Evolutionary conservation across 768 basidiomycete species (phyloP).

Genomic region (Boletus coccyginus): DNA sequence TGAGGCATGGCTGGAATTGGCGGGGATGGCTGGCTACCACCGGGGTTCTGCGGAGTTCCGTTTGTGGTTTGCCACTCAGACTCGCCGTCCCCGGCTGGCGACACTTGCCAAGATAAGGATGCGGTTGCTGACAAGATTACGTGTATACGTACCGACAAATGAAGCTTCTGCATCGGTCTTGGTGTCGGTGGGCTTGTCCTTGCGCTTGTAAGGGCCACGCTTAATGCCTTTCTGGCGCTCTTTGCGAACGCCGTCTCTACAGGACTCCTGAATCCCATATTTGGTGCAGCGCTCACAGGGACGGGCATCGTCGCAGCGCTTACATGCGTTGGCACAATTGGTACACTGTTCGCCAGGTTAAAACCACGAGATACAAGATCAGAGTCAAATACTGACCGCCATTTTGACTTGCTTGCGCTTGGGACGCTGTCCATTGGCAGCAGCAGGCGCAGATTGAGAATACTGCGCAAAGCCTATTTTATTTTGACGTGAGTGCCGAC

Average conservation of each 20-base stretch:
- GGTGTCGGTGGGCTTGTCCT: slow-evolving; percentile 33
- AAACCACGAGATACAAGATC: background rate
- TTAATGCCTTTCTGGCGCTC: slow-evolving; percentile 63
- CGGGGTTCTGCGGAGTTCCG: slow-evolving; percentile 16
- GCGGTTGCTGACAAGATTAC: slow-evolving; percentile 2
- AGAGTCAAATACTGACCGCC: slow-evolving; percentile 40
- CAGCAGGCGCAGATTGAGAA: slow-evolving; percentile 21
- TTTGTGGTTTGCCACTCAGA: slow-evolving; percentile 32
- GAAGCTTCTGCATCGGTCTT: slow-evolving; percentile 19
- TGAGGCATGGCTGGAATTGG: slow-evolving; percentile 25
- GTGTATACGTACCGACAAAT: slow-evolving; percentile 16
- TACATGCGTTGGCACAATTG: slow-evolving; percentile 56
- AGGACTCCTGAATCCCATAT: slow-evolving; percentile 56
- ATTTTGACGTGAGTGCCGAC: slow-evolving; percentile 15
- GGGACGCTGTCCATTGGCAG: slow-evolving; percentile 26
- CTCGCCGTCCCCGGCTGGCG: slow-evolving; percentile 25
- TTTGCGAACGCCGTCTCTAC: slow-evolving; percentile 59
- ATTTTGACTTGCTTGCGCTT: slow-evolving; percentile 61
- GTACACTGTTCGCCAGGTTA: slow-evolving; percentile 40
- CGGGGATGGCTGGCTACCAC: slow-evolving; percentile 22
- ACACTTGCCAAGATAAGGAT: slow-evolving; percentile 15
- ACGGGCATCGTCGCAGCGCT: slow-evolving; percentile 55
- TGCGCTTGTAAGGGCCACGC: slow-evolving; percentile 57
- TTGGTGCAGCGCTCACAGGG: slow-evolving; percentile 65
- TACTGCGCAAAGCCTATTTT: slow-evolving; percentile 33